These are phyloP conservation scores for Tolypocladium inflatum DNA, from an alignment of 2,329 filamentous ascomycete genomes.

Conservation along the genomic window DNA sequence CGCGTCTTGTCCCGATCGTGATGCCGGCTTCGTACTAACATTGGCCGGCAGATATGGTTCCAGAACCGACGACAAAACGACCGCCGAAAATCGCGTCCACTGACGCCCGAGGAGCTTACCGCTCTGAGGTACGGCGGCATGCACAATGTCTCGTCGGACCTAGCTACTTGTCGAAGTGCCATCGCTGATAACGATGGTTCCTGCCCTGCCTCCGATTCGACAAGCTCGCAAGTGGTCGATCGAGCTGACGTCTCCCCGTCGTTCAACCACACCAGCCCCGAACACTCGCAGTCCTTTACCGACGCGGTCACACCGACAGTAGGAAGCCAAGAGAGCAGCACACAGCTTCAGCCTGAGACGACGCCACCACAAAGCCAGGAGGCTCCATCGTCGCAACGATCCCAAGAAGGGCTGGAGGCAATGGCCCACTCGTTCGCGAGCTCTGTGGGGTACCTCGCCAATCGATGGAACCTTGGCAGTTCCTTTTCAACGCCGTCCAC, in stretches of 20 bases:
- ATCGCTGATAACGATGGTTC: slow-evolving; percentile 16
- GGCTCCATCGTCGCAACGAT: slow-evolving; percentile 15
- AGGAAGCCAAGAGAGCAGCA: slow-evolving; percentile 3
- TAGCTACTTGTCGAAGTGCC: slow-evolving; percentile 18
- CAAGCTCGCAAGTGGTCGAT: slow-evolving; percentile 13
- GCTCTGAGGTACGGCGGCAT: slow-evolving; percentile 47
- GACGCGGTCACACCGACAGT: slow-evolving; percentile 16
- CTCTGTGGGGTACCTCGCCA: slow-evolving; percentile 42
- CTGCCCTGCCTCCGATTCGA: slow-evolving; percentile 17
- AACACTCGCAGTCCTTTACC: slow-evolving; percentile 9
- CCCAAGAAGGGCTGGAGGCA: slow-evolving; percentile 15
- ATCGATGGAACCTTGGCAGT: slow-evolving; percentile 45
- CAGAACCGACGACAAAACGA: slow-evolving; percentile 93
- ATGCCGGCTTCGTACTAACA: slow-evolving; percentile 7
- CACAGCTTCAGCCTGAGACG: slow-evolving; percentile 2
- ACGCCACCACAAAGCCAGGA: slow-evolving; percentile 16
- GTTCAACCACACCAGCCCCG: slow-evolving; percentile 2
- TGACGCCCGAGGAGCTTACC: slow-evolving; percentile 67
- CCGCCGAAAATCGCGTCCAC: slow-evolving; percentile 75
- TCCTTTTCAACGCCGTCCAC: slow-evolving; percentile 41
- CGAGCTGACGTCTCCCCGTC: slow-evolving; percentile 14
- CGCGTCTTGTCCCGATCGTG: background rate
- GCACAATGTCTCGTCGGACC: slow-evolving; percentile 40
- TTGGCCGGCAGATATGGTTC: slow-evolving; percentile 76
- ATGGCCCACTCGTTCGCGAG: slow-evolving; percentile 31